Evolutionary conservation across 2,329 filamentous ascomycete genomes (phyloP).

Genomic region (Akanthomyces lecanii): DNA sequence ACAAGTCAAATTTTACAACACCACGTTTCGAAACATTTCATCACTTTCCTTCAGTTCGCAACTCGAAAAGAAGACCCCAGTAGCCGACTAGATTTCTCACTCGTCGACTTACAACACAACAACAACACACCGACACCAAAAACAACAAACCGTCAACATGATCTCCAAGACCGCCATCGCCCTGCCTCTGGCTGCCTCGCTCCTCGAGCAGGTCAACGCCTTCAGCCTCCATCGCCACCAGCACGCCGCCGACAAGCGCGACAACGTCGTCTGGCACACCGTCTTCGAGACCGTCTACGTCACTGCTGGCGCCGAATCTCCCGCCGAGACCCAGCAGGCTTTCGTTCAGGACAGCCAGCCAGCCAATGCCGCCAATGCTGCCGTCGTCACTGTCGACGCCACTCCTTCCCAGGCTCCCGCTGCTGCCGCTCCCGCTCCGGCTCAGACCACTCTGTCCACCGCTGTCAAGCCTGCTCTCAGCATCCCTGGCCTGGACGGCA

Average conservation of each 20-base stretch:
- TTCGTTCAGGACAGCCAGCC: constrained; percentile 18
- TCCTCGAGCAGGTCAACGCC: constrained; percentile 42
- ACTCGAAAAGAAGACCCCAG: constrained; percentile 2
- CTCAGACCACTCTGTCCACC: constrained; percentile 24
- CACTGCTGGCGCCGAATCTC: constrained; percentile 33
- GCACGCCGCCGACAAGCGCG: constrained; percentile 34
- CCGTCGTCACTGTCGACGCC: background rate
- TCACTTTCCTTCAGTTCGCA: constrained; percentile 6
- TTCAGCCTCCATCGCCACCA: constrained; percentile 40
- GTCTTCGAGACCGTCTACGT: constrained; percentile 36
- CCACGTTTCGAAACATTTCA: constrained; percentile 4
- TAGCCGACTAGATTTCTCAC: background rate
- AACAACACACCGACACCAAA: background rate
- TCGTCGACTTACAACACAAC: constrained; percentile 2
- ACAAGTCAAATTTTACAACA: background rate
- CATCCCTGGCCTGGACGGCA: too few species aligned
- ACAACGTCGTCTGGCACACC: constrained; percentile 28
- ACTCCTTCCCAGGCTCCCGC: constrained; percentile 10
- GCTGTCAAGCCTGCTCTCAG: constrained; percentile 21
- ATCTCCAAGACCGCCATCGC: constrained; percentile 38
- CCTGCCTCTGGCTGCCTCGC: constrained; percentile 38
- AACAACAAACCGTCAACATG: constrained; percentile 32
- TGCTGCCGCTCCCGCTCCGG: constrained; percentile 19
- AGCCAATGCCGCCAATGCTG: constrained; percentile 16
- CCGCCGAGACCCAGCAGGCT: constrained; percentile 21